Evolutionary conservation across 1,284 basidiomycete species (phyloP), one percentile per base, ranked within the genome.

Genomic region (Flammula alnicola): DNA sequence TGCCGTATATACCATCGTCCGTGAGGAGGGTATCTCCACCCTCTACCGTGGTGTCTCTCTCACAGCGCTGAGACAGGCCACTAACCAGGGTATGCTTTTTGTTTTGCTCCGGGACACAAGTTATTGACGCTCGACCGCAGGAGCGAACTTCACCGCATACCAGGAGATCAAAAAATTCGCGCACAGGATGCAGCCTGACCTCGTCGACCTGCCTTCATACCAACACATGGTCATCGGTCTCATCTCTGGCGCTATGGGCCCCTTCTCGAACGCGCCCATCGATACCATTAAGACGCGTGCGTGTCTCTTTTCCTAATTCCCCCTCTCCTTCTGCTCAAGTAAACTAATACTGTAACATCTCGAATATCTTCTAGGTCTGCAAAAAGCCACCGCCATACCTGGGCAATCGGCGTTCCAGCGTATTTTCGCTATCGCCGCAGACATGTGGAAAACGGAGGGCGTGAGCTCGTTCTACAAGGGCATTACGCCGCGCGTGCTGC

Each of bases 131-230:
- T 26, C 48, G n/a, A n/a, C 38, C 39, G 14, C 55, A 88, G 93
- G 94, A 60, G 96, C 94, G 49, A 99, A 99, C 73, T 99, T 99
- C 64, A 99, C 96, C 4, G 94, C 92, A 31, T 99, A 99, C 76
- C 96, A 98, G 71, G 93, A 98, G 68, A 78, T 98, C 62, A 98
- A 98, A 78, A 90, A 88, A 65, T 63, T 86, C 48, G 89, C 91
- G 23, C 81, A 90, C 53, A 73, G 73, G 49, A 73, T 81, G 59
- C 96, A 99, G 68, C 94, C 94, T 10, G 81, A 88, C 32, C 60
- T 83, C 33, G 71, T 70, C 8, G 83, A 88, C 33, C 79, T 99
- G 46, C 97, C 96, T 1, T 93, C 91, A 33, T 98, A 93, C 72
- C 95, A 98, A 67, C 95, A 96, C 58, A 94, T 96, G 83, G 55